Evolutionary conservation across 495 filamentous ascomycete species (phyloP).

Genomic region (Lasiosphaeris hirsuta): DNA sequence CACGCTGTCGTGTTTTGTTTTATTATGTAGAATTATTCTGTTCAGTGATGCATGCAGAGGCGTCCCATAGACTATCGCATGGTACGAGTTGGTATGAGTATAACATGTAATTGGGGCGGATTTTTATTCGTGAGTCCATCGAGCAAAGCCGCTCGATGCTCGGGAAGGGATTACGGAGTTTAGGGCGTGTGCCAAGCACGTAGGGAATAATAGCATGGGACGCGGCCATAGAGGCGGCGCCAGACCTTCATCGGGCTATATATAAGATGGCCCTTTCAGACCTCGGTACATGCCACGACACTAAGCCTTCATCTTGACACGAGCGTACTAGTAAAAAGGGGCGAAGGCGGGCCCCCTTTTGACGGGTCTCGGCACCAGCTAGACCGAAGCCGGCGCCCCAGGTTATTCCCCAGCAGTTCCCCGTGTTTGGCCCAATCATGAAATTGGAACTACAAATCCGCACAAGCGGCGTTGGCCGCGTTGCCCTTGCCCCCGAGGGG

Average conservation of each 20-base stretch:
- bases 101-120: slow-evolving; percentile 9
- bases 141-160: slow-evolving; percentile 1
- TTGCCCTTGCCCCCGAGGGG: too few species aligned
- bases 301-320: too few species aligned
- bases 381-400: not conserved
- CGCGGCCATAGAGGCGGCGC: too few species aligned
- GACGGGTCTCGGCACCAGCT: not conserved
- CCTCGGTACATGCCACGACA: too few species aligned
- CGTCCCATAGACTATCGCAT: slow-evolving; percentile 26
- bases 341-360: not conserved
- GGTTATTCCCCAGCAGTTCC: too few species aligned
- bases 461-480: too few species aligned
- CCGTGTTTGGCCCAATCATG: too few species aligned
- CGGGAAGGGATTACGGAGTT: not conserved
- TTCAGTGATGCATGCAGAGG: slow-evolving; percentile 20
- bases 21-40: slow-evolving; percentile 12
- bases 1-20: not conserved
- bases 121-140: not conserved
- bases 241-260: too few species aligned
- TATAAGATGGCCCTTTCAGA: too few species aligned
- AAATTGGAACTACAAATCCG: not conserved
- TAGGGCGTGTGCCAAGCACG: too few species aligned
- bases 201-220: too few species aligned
- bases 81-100: not conserved
- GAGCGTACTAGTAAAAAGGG: not conserved